phyloP scores from a whole-genome alignment of 331 rosid species.

The Dryas integrifolia region DNA sequence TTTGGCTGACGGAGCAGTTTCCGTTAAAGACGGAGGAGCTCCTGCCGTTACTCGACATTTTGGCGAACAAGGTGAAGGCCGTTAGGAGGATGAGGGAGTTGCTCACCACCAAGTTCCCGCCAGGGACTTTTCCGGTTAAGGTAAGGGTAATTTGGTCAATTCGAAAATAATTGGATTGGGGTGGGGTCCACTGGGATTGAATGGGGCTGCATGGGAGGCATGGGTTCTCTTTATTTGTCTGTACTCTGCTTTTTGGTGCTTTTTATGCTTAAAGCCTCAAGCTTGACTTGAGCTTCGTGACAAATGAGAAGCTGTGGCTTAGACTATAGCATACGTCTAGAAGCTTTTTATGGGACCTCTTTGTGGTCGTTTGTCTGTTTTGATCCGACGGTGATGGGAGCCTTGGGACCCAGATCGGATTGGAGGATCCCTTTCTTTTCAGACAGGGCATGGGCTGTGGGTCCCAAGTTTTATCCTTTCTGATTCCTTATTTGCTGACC shows the following conservation, averaged over 20 bases:
- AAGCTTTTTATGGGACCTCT: constrained; percentile 18
- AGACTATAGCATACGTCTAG: constrained; percentile 2
- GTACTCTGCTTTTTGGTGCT: constrained; percentile 22
- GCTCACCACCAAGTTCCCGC: constrained; percentile 91
- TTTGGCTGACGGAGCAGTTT: constrained; percentile 88
- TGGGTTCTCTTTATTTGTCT: constrained; percentile 2
- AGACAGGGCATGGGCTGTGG: constrained; percentile 4
- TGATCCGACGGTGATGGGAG: not conserved
- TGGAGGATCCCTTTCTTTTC: not conserved
- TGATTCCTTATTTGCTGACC: not conserved
- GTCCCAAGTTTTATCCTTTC: constrained; percentile 15
- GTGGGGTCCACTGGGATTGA: constrained; percentile 4
- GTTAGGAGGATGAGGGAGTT: constrained; percentile 85
- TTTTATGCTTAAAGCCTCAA: constrained; percentile 13
- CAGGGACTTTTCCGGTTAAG: constrained; percentile 94
- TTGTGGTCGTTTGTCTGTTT: constrained; percentile 1
- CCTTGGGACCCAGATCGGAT: not conserved
- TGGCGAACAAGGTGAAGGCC: constrained; percentile 89
- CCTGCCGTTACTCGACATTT: constrained; percentile 74
- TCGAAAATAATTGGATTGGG: not conserved
- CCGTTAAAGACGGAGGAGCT: constrained; percentile 94
- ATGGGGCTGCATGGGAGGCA: not conserved
- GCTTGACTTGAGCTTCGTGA: constrained; percentile 22
- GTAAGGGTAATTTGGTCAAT: constrained; percentile 34
- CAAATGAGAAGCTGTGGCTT: not conserved